A percentile compares a stretch with the other conserved stretches of the same genome.
phyloP scores from a whole-genome alignment of 23 red algal species.

The Cyanidium caldarium region DNA sequence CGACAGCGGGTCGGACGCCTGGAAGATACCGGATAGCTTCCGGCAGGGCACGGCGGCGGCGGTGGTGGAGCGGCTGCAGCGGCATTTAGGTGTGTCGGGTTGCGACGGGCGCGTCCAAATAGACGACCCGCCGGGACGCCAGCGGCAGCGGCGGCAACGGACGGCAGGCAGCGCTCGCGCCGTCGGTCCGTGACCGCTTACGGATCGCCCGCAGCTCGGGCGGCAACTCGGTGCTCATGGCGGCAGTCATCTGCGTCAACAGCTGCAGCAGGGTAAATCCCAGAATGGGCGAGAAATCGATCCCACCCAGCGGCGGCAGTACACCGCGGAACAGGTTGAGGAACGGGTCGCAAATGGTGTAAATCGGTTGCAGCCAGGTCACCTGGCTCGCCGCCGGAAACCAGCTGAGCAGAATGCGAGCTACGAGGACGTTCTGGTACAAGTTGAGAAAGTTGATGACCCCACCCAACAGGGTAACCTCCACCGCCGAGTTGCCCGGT shows the following conservation, averaged over 20 bases:
- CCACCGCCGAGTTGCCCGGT: not conserved
- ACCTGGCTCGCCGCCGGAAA: conserved; percentile 1
- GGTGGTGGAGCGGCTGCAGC: not conserved
- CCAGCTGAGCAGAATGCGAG: not conserved
- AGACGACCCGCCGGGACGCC: not conserved
- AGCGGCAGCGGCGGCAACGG: not conserved
- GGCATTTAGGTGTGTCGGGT: no score
- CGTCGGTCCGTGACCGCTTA: no score
- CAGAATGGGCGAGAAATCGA: conserved; percentile 1
- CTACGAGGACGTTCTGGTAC: not conserved
- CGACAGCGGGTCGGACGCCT: not conserved
- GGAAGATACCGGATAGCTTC: not conserved
- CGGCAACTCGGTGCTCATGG: not conserved
- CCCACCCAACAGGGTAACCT: not conserved
- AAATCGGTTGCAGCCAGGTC: not conserved
- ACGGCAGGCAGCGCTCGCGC: no score
- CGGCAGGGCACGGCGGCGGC: not conserved
- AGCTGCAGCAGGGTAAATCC: not conserved
- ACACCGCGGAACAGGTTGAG: not conserved
- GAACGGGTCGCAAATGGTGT: not conserved
- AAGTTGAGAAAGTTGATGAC: not conserved
- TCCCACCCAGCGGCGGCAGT: not conserved
- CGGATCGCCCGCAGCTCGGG: no score
- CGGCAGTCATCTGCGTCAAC: not conserved
- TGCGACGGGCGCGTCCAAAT: no score